phyloP scores from a whole-genome alignment of 176 grass and related monocot genomes.

The Aegilops longissima region DNA sequence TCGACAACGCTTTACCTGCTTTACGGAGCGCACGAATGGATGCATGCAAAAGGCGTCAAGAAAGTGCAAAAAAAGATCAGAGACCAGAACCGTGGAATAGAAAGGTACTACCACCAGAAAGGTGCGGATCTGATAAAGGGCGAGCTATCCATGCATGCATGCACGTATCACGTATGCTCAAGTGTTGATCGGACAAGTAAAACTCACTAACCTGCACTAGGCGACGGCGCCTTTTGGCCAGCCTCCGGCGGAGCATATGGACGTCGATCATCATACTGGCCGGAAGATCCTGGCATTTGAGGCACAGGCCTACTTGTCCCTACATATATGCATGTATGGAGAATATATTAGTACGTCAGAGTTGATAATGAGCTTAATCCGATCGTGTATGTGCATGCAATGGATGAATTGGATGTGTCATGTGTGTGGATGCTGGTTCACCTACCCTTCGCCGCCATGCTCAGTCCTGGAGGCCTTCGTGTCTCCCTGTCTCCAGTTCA shows the following conservation, averaged over 20 bases:
- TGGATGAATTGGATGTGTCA: not conserved
- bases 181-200: not conserved
- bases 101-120: too few relatives aligned
- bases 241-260: not conserved
- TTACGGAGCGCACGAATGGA: not conserved
- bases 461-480: not conserved
- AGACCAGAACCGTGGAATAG: too few relatives aligned
- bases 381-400: not conserved
- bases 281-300: not conserved
- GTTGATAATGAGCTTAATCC: not conserved
- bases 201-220: not conserved
- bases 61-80: not conserved
- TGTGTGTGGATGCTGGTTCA: not conserved
- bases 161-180: not conserved
- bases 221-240: not conserved
- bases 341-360: not conserved
- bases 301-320: too few relatives aligned
- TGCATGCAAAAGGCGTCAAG: not conserved
- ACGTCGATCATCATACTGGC: not conserved
- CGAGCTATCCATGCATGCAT: not conserved
- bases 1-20: not conserved
- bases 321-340: not conserved
- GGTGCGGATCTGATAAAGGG: too few relatives aligned
- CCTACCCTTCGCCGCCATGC: not conserved
- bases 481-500: not conserved